Base-by-base conservation (phyloP, 2,329 filamentous ascomycete species). In the Mycogone perniciosa region DNA sequence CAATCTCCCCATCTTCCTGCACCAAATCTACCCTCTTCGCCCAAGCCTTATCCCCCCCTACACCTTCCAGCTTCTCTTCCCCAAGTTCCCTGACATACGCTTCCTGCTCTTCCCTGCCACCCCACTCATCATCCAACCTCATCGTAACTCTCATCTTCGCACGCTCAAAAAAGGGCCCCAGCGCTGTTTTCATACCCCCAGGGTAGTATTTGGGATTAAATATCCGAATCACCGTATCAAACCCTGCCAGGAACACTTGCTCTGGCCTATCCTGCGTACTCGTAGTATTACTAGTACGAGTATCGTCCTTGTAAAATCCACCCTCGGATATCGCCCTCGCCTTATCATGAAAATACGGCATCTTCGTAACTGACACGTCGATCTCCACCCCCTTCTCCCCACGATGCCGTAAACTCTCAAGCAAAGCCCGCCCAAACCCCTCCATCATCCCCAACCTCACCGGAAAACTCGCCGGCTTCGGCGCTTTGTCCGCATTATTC, bases 271-370 rank as follows among this genome's bases (percentile, higher is more conserved):
- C 11, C 10, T 8, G 6, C 10, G 45, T 37, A 9, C n/a, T n/a
- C n/a, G 43, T 9, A 20, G 10, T 26, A 37, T n/a, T n/a, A n/a
- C n/a, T n/a, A n/a, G n/a, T n/a, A n/a, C n/a, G n/a, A n/a, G 20
- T 20, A 20, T 20, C 20, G 20, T 20, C 20, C 20, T 20, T 20
- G 20, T 80, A 82, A 35, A 71, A 70, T 0, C 70, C 69, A 0
- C 66, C 65, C 7, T 64, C 60, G 0, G 73, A 69, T 30, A 91
- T 81, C 1, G 80, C 81, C 9, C 61, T 57, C 6, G 81, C 80
- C 68, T 92, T 92, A 60, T 85, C 82, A 52, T 81, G 80, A 60
- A 92, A 93, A 63, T 85, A 90, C 0, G 88, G 84, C 59, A 79
- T 74, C 34, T 78, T 85, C 0, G 86, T 89, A 2, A 93, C 74